Evolutionary conservation across 345 rosid genomes (phyloP).

Genomic region (Crucihimalaya himalaica): DNA sequence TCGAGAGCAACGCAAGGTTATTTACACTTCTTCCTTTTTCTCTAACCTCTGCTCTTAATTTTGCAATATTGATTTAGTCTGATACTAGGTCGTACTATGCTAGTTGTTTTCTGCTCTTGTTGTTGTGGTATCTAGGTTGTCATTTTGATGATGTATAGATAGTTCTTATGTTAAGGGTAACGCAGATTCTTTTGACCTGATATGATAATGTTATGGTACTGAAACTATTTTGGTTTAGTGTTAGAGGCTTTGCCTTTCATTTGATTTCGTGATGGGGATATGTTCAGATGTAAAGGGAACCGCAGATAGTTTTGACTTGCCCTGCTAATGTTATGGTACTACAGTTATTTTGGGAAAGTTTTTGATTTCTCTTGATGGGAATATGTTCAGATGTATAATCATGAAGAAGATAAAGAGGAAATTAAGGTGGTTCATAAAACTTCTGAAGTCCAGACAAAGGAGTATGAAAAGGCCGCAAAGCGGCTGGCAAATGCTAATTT

Average conservation of each 20-base stretch:
- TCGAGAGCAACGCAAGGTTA: slow-evolving; percentile 86
- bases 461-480: slow-evolving; percentile 79
- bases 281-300: slow-evolving; percentile 29
- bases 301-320: neutral
- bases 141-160: neutral
- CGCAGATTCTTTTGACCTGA: neutral
- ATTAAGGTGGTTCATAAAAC: slow-evolving; percentile 63
- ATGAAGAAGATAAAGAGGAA: slow-evolving; percentile 61
- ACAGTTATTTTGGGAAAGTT: neutral
- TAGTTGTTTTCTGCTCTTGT: neutral
- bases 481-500: slow-evolving; percentile 61
- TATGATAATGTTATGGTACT: neutral
- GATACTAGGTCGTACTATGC: neutral
- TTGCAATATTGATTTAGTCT: neutral
- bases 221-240: neutral
- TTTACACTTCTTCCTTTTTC: neutral
- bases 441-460: slow-evolving; percentile 53
- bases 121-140: neutral
- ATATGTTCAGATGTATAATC: slow-evolving; percentile 62
- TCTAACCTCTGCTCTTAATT: neutral
- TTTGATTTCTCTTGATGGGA: slow-evolving; percentile 22
- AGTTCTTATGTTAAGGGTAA: neutral
- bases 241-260: neutral
- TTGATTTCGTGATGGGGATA: slow-evolving; percentile 21
- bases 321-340: neutral